Evolutionary conservation across 805 yeast species (phyloP).

Genomic region (Suhomyces sp.): DNA sequence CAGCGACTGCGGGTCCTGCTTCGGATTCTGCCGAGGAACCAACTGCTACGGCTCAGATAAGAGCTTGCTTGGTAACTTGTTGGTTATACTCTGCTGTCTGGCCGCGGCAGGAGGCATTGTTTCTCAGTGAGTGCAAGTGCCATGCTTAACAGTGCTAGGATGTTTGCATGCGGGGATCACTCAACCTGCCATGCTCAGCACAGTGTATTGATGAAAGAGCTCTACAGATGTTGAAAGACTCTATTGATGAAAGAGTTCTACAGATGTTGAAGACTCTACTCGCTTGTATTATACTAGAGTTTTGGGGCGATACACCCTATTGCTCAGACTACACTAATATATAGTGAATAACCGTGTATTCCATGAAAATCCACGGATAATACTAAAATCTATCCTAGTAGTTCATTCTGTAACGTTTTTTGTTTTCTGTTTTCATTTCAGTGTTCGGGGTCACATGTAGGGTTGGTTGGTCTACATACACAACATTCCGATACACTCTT

Average conservation of each 20-base stretch:
- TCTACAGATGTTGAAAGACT: not conserved
- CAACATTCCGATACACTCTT: slow-evolving; percentile 14
- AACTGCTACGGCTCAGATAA: slow-evolving; percentile 11
- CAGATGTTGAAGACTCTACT: not conserved
- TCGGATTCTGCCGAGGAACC: slow-evolving; percentile 8
- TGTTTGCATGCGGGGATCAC: not conserved
- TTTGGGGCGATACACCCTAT: not conserved
- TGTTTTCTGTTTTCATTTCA: not conserved
- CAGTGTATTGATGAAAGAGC: not conserved
- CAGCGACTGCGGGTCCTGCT: slow-evolving; percentile 11
- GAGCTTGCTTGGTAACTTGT: slow-evolving; percentile 4
- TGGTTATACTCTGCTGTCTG: slow-evolving; percentile 5
- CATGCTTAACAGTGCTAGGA: not conserved
- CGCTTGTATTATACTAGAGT: too few relatives aligned
- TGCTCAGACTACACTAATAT: not conserved
- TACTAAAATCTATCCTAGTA: not conserved
- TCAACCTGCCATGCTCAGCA: not conserved
- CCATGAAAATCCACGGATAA: not conserved
- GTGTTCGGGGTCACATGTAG: not conserved
- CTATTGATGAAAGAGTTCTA: too few relatives aligned
- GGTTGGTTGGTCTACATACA: not conserved
- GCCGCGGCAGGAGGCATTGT: not conserved
- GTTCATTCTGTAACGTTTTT: not conserved
- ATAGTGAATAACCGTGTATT: not conserved
- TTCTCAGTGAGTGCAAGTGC: not conserved